Evolutionary conservation across 805 yeast species (phyloP).

Genomic region (Torulaspora delbrueckii): DNA sequence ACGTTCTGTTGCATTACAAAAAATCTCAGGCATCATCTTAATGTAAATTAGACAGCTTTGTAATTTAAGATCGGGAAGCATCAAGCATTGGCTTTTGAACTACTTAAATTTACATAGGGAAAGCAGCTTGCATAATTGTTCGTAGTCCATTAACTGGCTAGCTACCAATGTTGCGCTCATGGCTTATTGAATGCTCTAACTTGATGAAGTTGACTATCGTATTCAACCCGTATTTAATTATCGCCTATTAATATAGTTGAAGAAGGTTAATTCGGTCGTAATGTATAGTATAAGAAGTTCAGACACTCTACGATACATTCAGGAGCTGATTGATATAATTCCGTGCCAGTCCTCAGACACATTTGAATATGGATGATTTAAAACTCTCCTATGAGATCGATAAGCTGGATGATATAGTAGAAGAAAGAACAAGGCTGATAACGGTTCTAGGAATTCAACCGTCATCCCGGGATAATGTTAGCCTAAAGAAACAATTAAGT

Average conservation of each 20-base stretch:
- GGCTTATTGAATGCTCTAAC: neutral
- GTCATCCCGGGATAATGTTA: slow-evolving; percentile 25
- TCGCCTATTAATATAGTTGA: neutral
- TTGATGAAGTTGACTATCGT: neutral
- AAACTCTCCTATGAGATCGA: slow-evolving; percentile 29
- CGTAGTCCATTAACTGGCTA: neutral
- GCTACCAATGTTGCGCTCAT: neutral
- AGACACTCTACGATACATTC: neutral
- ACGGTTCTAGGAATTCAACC: slow-evolving; percentile 21
- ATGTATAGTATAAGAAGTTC: neutral
- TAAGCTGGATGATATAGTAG: slow-evolving; percentile 25
- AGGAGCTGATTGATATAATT: neutral
- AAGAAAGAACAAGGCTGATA: slow-evolving; percentile 29
- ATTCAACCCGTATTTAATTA: slow-evolving; percentile 3
- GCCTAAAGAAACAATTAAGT: slow-evolving; percentile 23
- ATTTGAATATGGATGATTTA: slow-evolving; percentile 19
- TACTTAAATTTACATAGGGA: neutral
- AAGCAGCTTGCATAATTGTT: neutral
- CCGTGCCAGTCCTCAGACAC: neutral
- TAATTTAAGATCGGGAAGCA: neutral
- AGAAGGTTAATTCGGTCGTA: neutral
- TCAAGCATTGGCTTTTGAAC: neutral
- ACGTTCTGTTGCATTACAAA: slow-evolving; percentile 42
- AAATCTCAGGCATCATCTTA: slow-evolving; percentile 23
- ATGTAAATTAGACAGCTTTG: neutral